Evolutionary conservation across 2,329 filamentous ascomycete species (phyloP).

Genomic region (Myriosclerotinia scirpicola): DNA sequence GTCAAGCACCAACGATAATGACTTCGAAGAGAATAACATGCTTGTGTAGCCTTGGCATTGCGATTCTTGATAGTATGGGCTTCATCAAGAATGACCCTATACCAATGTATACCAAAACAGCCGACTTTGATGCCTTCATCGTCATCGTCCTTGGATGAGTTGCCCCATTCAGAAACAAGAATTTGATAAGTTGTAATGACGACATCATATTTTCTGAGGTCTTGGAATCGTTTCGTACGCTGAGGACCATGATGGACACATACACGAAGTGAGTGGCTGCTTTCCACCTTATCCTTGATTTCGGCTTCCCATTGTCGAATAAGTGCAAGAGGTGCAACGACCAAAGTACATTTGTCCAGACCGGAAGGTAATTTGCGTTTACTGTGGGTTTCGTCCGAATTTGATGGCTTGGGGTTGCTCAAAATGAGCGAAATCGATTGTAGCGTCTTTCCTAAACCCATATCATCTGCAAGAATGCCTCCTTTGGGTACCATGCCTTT

Average conservation of each 20-base stretch:
- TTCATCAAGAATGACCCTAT: constrained; percentile 91
- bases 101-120: constrained; percentile 92
- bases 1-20: constrained; percentile 96
- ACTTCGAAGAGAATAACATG: constrained; percentile 78
- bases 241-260: constrained; percentile 88
- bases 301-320: constrained; percentile 98
- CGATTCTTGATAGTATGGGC: constrained; percentile 98
- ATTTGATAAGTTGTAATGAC: constrained; percentile 98
- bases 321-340: constrained; percentile 87
- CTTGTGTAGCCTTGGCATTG: constrained; percentile 92
- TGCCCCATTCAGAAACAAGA: constrained; percentile 83
- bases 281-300: constrained; percentile 76
- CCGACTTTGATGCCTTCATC: constrained; percentile 68
- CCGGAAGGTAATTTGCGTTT: constrained; percentile 69
- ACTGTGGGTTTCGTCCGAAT: constrained; percentile 50
- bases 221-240: constrained; percentile 74
- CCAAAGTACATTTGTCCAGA: constrained; percentile 77
- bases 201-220: constrained; percentile 84
- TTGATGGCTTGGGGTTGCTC: constrained; percentile 70
- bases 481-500: constrained; percentile 81
- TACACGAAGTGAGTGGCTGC: constrained; percentile 71
- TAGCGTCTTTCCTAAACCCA: constrained; percentile 95
- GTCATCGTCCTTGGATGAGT: constrained; percentile 59
- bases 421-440: constrained; percentile 90
- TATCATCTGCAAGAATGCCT: constrained; percentile 93